phyloP scores from a whole-genome alignment of 805 yeast species.

The Wickerhamomyces alni region DNA sequence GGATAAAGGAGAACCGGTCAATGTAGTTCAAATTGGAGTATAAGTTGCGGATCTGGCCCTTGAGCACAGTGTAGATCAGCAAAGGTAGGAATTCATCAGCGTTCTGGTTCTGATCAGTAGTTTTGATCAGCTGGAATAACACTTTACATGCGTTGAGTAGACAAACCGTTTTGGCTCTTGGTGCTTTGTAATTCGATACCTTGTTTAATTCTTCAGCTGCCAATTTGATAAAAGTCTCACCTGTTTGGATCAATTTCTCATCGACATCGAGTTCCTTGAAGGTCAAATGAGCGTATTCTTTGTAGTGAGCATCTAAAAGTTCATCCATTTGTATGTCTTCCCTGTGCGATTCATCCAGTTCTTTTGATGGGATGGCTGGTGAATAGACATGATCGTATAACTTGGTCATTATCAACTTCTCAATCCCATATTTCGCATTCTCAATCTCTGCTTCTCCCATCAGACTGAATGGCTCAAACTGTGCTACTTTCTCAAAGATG shows the following conservation, averaged over 20 bases:
- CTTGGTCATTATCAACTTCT: slow-evolving; percentile 86
- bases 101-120: slow-evolving; percentile 56
- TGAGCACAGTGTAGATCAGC: slow-evolving; percentile 70
- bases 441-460: slow-evolving; percentile 54
- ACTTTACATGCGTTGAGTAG: slow-evolving; percentile 88
- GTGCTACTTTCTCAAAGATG: slow-evolving; percentile 53
- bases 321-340: slow-evolving; percentile 61
- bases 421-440: slow-evolving; percentile 86
- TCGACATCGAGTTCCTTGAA: slow-evolving; percentile 78
- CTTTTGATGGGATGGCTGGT: slow-evolving; percentile 50
- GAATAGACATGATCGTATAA: slow-evolving; percentile 74
- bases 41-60: slow-evolving; percentile 58
- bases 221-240: slow-evolving; percentile 50
- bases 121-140: slow-evolving; percentile 79
- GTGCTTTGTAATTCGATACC: slow-evolving; percentile 81
- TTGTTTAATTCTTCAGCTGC: slow-evolving; percentile 74
- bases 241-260: slow-evolving; percentile 37
- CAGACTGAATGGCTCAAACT: slow-evolving; percentile 67
- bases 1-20: slow-evolving; percentile 74
- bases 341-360: slow-evolving; percentile 48
- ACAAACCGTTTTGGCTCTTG: slow-evolving; percentile 91
- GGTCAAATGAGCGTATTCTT: slow-evolving; percentile 55
- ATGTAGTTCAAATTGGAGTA: slow-evolving; percentile 78
- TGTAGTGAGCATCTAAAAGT: slow-evolving; percentile 42
- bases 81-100: slow-evolving; percentile 95